Evolutionary conservation across 805 yeast genomes (phyloP), one percentile per base, ranked within the genome.

Genomic region (Cyberlindnera mrakii): DNA sequence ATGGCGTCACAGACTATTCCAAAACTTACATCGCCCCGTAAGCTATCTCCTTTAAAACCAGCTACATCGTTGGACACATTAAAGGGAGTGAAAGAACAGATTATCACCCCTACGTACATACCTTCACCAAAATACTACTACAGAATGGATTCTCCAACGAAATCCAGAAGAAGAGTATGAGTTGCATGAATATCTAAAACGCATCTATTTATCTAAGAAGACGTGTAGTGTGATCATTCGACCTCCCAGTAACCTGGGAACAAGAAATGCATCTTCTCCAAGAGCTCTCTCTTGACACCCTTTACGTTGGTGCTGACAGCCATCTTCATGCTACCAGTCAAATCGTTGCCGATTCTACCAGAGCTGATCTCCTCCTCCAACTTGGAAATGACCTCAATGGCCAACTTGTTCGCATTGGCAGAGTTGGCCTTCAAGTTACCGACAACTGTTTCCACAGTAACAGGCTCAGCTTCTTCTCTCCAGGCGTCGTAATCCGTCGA

Each of bases 401-500:
- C 89, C 40, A 93, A 68, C 45, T 68, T 70, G 62, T 85, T 83
- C 9, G 99, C 98, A 59, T 91, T 91, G 31, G 78, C 82, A 40
- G 85, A 74, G 67, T 93, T 93, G 47, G 96, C 93, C 59, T 78
- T 77, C 60, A 91, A 74, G 63, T 93, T 86, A 43, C 95, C 88
- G 40, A 93, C 89, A 34, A 93, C 96, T 5, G 95, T 85, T 67
- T 90, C 97, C n/a, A 93, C 98, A 8, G 98, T 90, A 38, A 93
- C 99, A 3, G 98, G 91, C 59, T 91, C 97, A 60, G 82, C 98
- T 42, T 77, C 79, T 57, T 84, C 95, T 60, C 89, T 85, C 99
- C 99, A 93, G 19, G 99, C 95, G 62, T 93, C 99, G 66, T 93
- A 93, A 65, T 93, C 99, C 4, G 99, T 93, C 1, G 96, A 83